Percentiles rank a stretch among this genome's conserved stretches.
Evolutionary conservation across 805 yeast species (phyloP).

Genomic region (Cyberlindnera saturnus): DNA sequence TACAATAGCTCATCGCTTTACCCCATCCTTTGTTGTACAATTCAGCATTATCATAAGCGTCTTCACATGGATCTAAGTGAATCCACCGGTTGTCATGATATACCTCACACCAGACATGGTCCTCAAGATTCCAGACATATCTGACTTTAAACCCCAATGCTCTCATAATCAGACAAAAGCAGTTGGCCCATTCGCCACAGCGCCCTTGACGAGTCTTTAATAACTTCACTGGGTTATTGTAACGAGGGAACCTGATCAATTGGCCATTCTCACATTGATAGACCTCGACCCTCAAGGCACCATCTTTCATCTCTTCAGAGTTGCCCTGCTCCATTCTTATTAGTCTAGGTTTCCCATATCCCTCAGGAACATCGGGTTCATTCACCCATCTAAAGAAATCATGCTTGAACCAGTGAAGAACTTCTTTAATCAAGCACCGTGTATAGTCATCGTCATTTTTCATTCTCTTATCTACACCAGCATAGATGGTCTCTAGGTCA

Average conservation of each 20-base stretch:
- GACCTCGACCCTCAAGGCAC: slow-evolving; percentile 55
- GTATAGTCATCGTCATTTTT: slow-evolving; percentile 33
- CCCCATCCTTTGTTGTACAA: slow-evolving; percentile 86
- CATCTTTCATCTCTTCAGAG: slow-evolving; percentile 32
- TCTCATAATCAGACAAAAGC: slow-evolving; percentile 64
- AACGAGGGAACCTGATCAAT: slow-evolving; percentile 63
- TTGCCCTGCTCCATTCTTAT: slow-evolving; percentile 39
- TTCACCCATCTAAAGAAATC: slow-evolving; percentile 84
- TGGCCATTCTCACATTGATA: slow-evolving; percentile 55
- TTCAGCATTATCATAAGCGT: slow-evolving; percentile 73
- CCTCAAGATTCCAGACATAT: slow-evolving; percentile 84
- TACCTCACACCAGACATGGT: slow-evolving; percentile 95
- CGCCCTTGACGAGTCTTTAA: slow-evolving; percentile 65
- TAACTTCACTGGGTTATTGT: slow-evolving; percentile 59
- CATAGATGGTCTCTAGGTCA: slow-evolving; percentile 52
- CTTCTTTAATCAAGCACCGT: slow-evolving; percentile 52
- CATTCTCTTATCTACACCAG: slow-evolving; percentile 49
- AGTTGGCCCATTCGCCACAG: slow-evolving; percentile 95
- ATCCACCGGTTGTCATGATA: slow-evolving; percentile 74
- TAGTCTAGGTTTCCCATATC: slow-evolving; percentile 28
- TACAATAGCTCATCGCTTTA: slow-evolving; percentile 82
- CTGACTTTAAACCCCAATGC: slow-evolving; percentile 62
- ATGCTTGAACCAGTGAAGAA: slow-evolving; percentile 65
- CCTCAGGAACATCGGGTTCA: slow-evolving; percentile 58
- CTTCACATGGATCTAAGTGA: slow-evolving; percentile 86